phyloP scores from a whole-genome alignment of 768 basidiomycete genomes.

The Dentipellis sp. region DNA sequence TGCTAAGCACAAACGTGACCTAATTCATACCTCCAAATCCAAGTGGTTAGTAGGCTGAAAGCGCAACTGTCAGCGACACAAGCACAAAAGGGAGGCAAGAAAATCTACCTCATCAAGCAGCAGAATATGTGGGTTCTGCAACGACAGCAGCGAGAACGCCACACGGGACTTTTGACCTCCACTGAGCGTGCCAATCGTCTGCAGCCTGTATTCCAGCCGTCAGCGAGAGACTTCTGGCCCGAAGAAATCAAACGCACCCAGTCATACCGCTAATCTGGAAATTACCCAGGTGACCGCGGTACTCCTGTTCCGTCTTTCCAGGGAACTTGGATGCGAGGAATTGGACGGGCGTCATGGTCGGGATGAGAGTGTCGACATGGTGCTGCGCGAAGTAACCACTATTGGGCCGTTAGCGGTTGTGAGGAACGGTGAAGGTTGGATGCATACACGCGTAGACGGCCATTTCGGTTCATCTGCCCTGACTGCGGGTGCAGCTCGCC shows the following conservation, averaged over 20 bases:
- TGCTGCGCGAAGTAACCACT: constrained; percentile 94
- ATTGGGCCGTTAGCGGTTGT: constrained; percentile 4
- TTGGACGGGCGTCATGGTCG: constrained; percentile 84
- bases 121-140: constrained; percentile 86
- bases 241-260: constrained; percentile 36
- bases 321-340: constrained; percentile 91
- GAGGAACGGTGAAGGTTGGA: not conserved
- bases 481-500: constrained; percentile 66
- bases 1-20: not conserved
- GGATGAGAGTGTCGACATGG: constrained; percentile 86
- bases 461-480: constrained; percentile 86
- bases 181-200: constrained; percentile 83
- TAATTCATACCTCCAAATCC: constrained; percentile 72
- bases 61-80: not conserved
- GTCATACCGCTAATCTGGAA: constrained; percentile 98
- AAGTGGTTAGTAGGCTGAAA: constrained; percentile 85
- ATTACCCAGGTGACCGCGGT: constrained; percentile 88
- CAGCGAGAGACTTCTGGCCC: not conserved
- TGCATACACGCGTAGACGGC: constrained; percentile 77
- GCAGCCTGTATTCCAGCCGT: constrained; percentile 39
- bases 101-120: constrained; percentile 80
- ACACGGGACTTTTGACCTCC: constrained; percentile 97
- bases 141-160: constrained; percentile 79
- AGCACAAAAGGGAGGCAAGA: not conserved
- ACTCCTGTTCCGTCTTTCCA: constrained; percentile 93